Evolutionary conservation across 208 protist species (phyloP).

Genomic region (Acanthamoeba lenticulata): DNA sequence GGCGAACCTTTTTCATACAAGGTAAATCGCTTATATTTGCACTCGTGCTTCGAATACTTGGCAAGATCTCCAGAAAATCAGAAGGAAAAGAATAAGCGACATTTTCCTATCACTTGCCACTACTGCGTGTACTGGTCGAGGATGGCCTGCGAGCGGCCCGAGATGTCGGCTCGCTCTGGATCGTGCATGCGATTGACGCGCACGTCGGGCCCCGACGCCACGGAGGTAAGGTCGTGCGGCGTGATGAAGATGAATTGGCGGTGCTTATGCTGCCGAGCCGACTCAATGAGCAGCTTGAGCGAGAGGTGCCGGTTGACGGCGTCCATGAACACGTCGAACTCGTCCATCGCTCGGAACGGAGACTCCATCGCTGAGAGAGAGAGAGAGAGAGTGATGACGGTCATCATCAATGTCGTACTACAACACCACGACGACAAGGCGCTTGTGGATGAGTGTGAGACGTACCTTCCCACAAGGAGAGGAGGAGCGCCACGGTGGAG

Average conservation of each 20-base stretch:
- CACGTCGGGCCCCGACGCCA: slow-evolving; percentile 50
- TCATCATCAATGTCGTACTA: too few species aligned
- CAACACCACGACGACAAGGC: not conserved
- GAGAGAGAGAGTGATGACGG: not conserved
- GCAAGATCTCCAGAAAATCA: too few species aligned
- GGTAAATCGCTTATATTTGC: too few species aligned
- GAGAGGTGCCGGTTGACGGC: slow-evolving; percentile 77
- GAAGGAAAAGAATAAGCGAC: too few species aligned
- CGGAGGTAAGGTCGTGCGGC: slow-evolving; percentile 76
- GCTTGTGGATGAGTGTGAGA: not conserved
- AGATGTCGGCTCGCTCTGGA: slow-evolving; percentile 16
- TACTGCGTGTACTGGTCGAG: slow-evolving; percentile 40
- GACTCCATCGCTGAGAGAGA: slow-evolving; percentile 77
- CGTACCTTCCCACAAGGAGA: slow-evolving; percentile 83
- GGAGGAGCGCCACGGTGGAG: slow-evolving; percentile 80
- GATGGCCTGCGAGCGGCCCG: slow-evolving; percentile 1
- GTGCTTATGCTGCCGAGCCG: slow-evolving; percentile 68
- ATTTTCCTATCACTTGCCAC: too few species aligned
- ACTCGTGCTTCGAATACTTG: too few species aligned
- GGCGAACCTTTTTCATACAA: too few species aligned
- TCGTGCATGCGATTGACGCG: slow-evolving; percentile 58
- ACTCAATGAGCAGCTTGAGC: slow-evolving; percentile 79
- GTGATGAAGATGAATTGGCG: slow-evolving; percentile 86
- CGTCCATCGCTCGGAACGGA: slow-evolving; percentile 86
- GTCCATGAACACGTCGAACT: slow-evolving; percentile 89